Evolutionary conservation across 768 basidiomycete genomes (phyloP).

Genomic region (Russula compacta): DNA sequence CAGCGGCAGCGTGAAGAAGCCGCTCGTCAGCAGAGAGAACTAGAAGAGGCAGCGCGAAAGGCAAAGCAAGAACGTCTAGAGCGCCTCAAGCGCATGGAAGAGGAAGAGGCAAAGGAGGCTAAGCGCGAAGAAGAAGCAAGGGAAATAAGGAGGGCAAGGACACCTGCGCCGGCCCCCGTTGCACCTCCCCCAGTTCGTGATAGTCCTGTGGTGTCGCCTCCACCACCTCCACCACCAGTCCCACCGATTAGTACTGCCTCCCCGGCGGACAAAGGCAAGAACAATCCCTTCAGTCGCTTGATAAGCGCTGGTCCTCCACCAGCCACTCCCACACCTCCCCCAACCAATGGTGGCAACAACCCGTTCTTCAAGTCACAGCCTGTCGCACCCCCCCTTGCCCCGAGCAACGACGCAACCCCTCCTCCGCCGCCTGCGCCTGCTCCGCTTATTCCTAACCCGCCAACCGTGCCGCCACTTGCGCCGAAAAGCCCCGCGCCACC

Average conservation of each 20-base stretch:
- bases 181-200: slow-evolving; percentile 29
- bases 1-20: slow-evolving; percentile 33
- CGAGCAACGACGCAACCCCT: slow-evolving; percentile 23
- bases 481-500: slow-evolving; percentile 47
- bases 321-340: slow-evolving; percentile 28
- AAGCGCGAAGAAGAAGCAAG: slow-evolving; percentile 11
- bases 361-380: slow-evolving; percentile 62
- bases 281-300: slow-evolving; percentile 75
- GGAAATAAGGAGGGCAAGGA: slow-evolving; percentile 23
- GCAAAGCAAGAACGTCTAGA: slow-evolving; percentile 14
- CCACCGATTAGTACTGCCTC: slow-evolving; percentile 27
- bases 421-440: not conserved
- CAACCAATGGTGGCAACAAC: slow-evolving; percentile 49
- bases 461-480: slow-evolving; percentile 13
- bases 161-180: slow-evolving; percentile 34
- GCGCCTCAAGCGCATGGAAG: slow-evolving; percentile 10
- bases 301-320: slow-evolving; percentile 39
- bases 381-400: slow-evolving; percentile 24
- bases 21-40: slow-evolving; percentile 26
- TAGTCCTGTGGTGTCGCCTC: slow-evolving; percentile 26
- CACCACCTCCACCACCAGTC: slow-evolving; percentile 33
- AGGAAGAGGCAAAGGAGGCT: slow-evolving; percentile 16
- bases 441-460: slow-evolving; percentile 29
- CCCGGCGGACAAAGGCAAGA: slow-evolving; percentile 44
- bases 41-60: slow-evolving; percentile 20